Conservation (phyloP, 805 yeast species). For the Saturnispora galanensis region DNA sequence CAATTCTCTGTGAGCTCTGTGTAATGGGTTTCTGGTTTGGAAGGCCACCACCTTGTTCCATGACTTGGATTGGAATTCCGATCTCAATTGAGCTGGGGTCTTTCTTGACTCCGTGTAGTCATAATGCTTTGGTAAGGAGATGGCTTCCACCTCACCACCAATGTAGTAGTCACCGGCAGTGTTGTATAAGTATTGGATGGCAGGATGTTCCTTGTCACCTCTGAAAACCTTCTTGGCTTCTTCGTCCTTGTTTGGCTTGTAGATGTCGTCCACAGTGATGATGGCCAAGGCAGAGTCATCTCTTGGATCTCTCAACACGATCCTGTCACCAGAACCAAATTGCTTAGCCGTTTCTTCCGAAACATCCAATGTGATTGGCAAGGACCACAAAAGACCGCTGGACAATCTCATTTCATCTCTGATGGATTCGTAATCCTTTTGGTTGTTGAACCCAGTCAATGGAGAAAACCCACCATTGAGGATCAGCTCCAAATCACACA, state of each 20-base stretch:
- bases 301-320: constrained; percentile 72
- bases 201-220: constrained; percentile 97
- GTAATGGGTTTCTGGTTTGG: constrained; percentile 99
- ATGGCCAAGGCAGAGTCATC: constrained; percentile 75
- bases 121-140: constrained; percentile 76
- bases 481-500: constrained; percentile 88
- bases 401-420: constrained; percentile 60
- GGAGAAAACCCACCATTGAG: constrained; percentile 94
- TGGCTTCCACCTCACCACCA: constrained; percentile 83
- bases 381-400: constrained; percentile 77
- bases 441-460: constrained; percentile 52
- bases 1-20: constrained; percentile 93
- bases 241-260: constrained; percentile 64
- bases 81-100: constrained; percentile 84
- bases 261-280: constrained; percentile 68
- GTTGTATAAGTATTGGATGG: constrained; percentile 61
- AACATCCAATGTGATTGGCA: constrained; percentile 87
- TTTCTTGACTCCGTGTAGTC: constrained; percentile 82
- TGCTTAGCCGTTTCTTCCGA: constrained; percentile 37
- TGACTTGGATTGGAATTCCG: constrained; percentile 68
- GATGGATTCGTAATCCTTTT: constrained; percentile 60
- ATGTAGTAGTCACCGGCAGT: constrained; percentile 75
- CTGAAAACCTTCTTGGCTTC: constrained; percentile 87
- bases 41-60: constrained; percentile 92
- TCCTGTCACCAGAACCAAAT: constrained; percentile 46